A percentile compares a stretch with the other conserved stretches of the same genome.
Evolutionary conservation across 2,329 filamentous ascomycete genomes (phyloP).

Genomic region (Coniochaeta sp.): DNA sequence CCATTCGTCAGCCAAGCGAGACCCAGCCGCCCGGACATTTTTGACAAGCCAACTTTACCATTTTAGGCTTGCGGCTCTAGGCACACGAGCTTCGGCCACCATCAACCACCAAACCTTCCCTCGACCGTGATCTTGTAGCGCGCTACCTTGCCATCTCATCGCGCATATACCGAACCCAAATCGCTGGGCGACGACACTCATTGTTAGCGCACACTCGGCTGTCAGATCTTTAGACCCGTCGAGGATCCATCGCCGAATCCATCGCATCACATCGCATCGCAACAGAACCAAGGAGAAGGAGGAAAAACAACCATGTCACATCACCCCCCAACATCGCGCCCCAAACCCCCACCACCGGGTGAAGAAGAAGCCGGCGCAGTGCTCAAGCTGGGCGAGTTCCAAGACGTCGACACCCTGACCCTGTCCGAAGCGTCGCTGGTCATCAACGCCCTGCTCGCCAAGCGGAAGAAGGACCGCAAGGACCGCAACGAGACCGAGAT

Average conservation of each 20-base stretch:
- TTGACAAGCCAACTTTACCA: neutral
- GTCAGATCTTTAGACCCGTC: neutral
- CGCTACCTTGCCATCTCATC: neutral
- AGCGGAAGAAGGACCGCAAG: constrained; percentile 71
- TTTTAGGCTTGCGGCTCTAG: neutral
- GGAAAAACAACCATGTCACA: constrained; percentile 21
- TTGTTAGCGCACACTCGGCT: neutral
- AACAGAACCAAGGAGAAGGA: no score
- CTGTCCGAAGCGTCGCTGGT: constrained; percentile 88
- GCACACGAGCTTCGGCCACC: neutral
- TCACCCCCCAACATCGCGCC: constrained; percentile 49
- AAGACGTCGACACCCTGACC: constrained; percentile 83
- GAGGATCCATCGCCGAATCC: no score
- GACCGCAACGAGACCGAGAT: constrained; percentile 81
- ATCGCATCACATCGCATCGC: no score
- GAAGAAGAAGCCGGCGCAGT: constrained; percentile 82
- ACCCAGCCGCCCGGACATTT: neutral
- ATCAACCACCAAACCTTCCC: neutral
- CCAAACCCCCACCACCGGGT: constrained; percentile 60
- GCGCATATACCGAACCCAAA: neutral
- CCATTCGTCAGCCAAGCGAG: neutral
- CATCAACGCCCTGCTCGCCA: constrained; percentile 79
- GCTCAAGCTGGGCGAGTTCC: constrained; percentile 87
- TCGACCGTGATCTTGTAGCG: neutral
- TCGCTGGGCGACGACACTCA: neutral